Conservation (phyloP, 495 filamentous ascomycete genomes). For the Baudoinia panamericana region DNA sequence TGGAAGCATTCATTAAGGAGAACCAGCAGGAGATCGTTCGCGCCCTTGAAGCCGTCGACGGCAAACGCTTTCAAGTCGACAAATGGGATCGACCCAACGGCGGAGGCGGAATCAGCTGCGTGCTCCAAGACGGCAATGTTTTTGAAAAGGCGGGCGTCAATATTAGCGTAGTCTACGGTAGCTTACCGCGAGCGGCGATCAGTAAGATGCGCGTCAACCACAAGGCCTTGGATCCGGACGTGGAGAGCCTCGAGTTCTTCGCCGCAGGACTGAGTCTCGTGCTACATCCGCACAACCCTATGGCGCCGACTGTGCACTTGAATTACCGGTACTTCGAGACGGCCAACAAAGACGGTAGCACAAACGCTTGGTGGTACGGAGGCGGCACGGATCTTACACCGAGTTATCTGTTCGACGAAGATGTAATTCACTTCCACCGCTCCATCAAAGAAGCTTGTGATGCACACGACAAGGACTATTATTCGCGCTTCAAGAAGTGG, state of each 20-base stretch:
- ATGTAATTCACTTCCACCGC: conserved; percentile 91
- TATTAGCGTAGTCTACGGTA: conserved; percentile 87
- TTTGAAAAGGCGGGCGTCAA: conserved; percentile 98
- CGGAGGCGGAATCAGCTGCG: conserved; percentile 77
- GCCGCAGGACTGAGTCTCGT: conserved; percentile 87
- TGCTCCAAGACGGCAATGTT: conserved; percentile 87
- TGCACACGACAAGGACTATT: conserved; percentile 82
- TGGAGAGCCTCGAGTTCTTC: conserved; percentile 80
- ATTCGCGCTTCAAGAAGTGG: conserved; percentile 93
- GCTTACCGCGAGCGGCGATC: conserved; percentile 75
- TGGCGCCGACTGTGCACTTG: conserved; percentile 93
- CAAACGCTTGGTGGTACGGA: conserved; percentile 93
- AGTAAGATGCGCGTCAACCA: conserved; percentile 90
- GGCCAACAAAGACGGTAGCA: conserved; percentile 53
- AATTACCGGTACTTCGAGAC: conserved; percentile 99
- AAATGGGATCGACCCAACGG: conserved; percentile 80
- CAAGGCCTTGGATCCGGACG: conserved; percentile 69
- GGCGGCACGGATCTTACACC: conserved; percentile 92
- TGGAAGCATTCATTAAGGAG: conserved; percentile 89
- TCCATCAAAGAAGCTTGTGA: conserved; percentile 89
- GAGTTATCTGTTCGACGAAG: conserved; percentile 88
- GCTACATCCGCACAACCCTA: conserved; percentile 83
- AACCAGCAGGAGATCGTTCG: conserved; percentile 78
- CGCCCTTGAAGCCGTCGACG: conserved; percentile 70
- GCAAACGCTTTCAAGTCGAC: conserved; percentile 61